A percentile compares a stretch with the other conserved stretches of the same genome.
These are phyloP conservation scores for Ceratobasidium sp. DNA, from an alignment of 1,284 basidiomycete species.

Conservation along the genomic window DNA sequence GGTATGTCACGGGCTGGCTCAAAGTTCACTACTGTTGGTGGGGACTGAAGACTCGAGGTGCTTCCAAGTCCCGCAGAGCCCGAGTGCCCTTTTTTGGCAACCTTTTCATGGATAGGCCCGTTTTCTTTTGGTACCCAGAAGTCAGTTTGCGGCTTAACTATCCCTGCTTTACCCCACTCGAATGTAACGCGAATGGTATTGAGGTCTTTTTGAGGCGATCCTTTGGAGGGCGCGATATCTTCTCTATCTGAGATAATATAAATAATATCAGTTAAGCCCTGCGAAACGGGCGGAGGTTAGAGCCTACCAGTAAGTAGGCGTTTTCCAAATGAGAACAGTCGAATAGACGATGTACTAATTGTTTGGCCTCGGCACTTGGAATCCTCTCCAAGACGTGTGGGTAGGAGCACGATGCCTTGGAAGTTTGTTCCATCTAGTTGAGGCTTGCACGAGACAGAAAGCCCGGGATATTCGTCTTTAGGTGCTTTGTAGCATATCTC, in stretches of 20 bases:
- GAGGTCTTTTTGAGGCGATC: not conserved
- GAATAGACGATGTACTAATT: not conserved
- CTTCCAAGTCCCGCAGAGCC: constrained; percentile 35
- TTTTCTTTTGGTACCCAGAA: not conserved
- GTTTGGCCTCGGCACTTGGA: not conserved
- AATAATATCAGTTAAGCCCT: not conserved
- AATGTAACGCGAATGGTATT: constrained; percentile 14
- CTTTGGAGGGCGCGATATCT: not conserved
- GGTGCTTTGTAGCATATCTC: constrained; percentile 7
- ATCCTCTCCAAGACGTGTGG: no score
- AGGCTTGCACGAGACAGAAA: not conserved
- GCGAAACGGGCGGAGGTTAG: no score
- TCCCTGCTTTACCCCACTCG: not conserved
- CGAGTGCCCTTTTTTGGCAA: constrained; percentile 17
- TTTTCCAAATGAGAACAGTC: constrained; percentile 16
- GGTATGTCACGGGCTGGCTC: not conserved
- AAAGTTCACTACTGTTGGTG: not conserved
- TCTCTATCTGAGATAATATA: constrained; percentile 2
- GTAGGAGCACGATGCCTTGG: no score
- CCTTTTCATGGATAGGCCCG: constrained; percentile 18
- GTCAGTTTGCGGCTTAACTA: not conserved
- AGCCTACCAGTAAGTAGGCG: constrained; percentile 20
- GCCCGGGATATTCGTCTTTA: not conserved
- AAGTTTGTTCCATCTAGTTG: constrained; percentile 2
- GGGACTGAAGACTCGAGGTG: not conserved